These are phyloP conservation scores for Mycena pura DNA, from an alignment of 768 basidiomycete genomes.

Conservation along the genomic window DNA sequence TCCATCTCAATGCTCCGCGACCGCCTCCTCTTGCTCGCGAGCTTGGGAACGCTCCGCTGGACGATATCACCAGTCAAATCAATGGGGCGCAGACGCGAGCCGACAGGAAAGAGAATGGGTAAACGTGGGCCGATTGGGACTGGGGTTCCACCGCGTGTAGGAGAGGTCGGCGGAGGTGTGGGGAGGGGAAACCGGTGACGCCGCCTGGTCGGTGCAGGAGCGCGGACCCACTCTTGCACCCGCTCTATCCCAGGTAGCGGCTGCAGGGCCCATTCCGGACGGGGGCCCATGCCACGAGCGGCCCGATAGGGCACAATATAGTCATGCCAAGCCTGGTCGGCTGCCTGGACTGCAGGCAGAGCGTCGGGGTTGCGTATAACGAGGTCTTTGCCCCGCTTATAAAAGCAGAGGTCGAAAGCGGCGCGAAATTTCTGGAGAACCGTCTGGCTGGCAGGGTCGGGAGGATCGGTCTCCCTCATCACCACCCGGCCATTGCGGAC, in stretches of 20 bases:
- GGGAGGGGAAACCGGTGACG: not conserved
- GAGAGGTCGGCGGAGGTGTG: not conserved
- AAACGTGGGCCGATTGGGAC: not conserved
- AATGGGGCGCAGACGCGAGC: not conserved
- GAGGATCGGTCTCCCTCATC: not conserved
- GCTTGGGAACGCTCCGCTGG: not conserved
- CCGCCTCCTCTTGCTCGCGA: conserved; percentile 2
- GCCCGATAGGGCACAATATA: not conserved
- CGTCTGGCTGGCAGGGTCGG: not conserved
- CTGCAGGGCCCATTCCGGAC: conserved; percentile 5
- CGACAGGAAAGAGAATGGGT: not conserved
- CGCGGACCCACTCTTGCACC: no score
- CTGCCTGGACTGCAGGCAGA: not conserved
- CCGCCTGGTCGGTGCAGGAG: not conserved
- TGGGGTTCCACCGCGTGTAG: not conserved
- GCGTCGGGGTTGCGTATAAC: not conserved
- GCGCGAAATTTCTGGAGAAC: not conserved
- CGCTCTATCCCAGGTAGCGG: conserved; percentile 4
- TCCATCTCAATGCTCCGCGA: no score
- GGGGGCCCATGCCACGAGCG: not conserved
- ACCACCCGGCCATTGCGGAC: not conserved
- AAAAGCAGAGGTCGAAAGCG: not conserved
- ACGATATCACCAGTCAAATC: not conserved
- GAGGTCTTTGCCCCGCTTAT: not conserved
- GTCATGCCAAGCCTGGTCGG: conserved; percentile 10